Percentiles rank a stretch among this genome's conserved stretches.
phyloP scores from a whole-genome alignment of 2,329 filamentous ascomycete genomes.

The Fusarium circinatum region DNA sequence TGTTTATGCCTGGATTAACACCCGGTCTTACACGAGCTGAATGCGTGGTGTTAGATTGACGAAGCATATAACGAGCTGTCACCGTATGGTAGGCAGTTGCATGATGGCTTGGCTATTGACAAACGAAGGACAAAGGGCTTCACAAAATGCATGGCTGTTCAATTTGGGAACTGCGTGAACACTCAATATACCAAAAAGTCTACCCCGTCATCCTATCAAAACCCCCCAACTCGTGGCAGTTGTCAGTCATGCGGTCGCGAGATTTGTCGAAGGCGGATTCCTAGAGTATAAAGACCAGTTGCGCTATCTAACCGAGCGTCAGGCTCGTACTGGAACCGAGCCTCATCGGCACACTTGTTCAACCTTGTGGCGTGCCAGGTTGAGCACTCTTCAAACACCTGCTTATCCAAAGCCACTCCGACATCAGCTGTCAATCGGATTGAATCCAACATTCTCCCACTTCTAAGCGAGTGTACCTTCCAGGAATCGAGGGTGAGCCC shows the following conservation, averaged over 20 bases:
- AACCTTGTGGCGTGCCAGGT: slow-evolving; percentile 11
- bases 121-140: neutral
- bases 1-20: neutral
- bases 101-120: neutral
- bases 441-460: slow-evolving; percentile 12
- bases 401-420: slow-evolving; percentile 22
- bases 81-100: too few species aligned
- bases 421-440: slow-evolving; percentile 28
- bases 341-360: slow-evolving; percentile 12
- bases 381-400: slow-evolving; percentile 19
- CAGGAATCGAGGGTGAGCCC: slow-evolving; percentile 20
- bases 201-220: neutral
- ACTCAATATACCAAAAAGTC: neutral
- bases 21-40: neutral
- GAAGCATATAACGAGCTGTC: neutral
- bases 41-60: neutral
- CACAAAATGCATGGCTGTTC: neutral
- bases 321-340: slow-evolving; percentile 14
- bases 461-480: slow-evolving; percentile 19
- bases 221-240: neutral
- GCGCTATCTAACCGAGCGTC: neutral
- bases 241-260: neutral
- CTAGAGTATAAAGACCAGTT: slow-evolving; percentile 1
- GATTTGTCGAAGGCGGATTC: slow-evolving; percentile 19
- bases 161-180: neutral